Conservation (phyloP, 2,329 filamentous ascomycete genomes). For the Fulvia fulva region DNA sequence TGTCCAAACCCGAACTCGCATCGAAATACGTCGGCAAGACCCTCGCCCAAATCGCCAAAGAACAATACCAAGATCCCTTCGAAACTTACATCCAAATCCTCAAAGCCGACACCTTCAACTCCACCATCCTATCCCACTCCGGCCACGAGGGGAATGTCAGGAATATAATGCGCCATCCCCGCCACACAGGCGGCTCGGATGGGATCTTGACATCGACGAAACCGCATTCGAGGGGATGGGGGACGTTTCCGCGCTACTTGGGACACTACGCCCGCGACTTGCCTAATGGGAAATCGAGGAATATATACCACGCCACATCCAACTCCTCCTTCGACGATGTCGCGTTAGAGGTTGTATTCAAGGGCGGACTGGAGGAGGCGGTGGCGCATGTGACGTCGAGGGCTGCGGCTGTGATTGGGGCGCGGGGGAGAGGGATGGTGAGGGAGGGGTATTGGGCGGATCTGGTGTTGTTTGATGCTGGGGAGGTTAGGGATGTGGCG, state of each 20-base stretch:
- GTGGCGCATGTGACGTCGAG: conserved; percentile 28
- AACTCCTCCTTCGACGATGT: conserved; percentile 19
- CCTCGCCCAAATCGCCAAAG: conserved; percentile 24
- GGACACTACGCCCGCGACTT: conserved; percentile 29
- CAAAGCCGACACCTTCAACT: conserved; percentile 26
- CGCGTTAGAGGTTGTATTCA: conserved; percentile 24
- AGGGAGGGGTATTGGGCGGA: conserved; percentile 25
- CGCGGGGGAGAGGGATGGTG: conserved; percentile 24
- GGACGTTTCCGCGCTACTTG: conserved; percentile 28
- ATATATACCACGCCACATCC: conserved; percentile 21
- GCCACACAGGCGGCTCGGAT: conserved; percentile 28
- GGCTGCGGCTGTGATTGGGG: conserved; percentile 20
- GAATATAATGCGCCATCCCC: conserved; percentile 25
- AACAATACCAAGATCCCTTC: conserved; percentile 23
- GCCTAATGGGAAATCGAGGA: conserved; percentile 16
- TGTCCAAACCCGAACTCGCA: conserved; percentile 19
- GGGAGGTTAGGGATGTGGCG: conserved; percentile 24
- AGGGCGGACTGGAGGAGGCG: conserved; percentile 27
- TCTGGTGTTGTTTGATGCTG: conserved; percentile 26
- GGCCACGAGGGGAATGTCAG: conserved; percentile 29
- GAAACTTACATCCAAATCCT: conserved; percentile 27
- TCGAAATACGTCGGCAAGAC: conserved; percentile 26
- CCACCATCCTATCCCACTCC: conserved; percentile 27
- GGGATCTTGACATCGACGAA: conserved; percentile 29
- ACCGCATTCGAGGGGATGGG: conserved; percentile 30